A percentile compares a stretch with the other conserved stretches of the same genome.
Conservation (phyloP, 192 early-diverging fungal species). For the Thamnidium elegans region DNA sequence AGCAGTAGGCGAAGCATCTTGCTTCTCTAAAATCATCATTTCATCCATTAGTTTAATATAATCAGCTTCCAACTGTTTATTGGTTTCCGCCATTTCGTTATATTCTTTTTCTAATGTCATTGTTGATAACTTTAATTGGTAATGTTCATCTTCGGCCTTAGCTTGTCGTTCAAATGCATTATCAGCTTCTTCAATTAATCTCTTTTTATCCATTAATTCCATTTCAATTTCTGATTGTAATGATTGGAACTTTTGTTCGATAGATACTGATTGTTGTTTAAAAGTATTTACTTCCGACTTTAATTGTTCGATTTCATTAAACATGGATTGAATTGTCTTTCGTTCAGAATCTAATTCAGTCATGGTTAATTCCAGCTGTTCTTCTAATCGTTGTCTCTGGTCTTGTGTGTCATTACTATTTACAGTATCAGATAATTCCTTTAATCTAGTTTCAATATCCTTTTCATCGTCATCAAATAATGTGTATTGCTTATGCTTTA, state of each 20-base stretch:
- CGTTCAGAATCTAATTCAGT: constrained; percentile 14
- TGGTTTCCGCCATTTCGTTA: constrained; percentile 55
- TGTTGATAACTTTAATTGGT: constrained; percentile 19
- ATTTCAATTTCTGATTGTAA: constrained; percentile 19
- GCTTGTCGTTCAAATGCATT: constrained; percentile 21
- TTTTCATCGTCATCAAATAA: constrained; percentile 16
- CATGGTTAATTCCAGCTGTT: constrained; percentile 28
- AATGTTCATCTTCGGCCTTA: constrained; percentile 18
- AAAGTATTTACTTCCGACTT: background rate
- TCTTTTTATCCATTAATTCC: constrained; percentile 21
- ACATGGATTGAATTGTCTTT: background rate
- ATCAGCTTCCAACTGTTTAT: constrained; percentile 69
- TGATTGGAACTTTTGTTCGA: background rate
- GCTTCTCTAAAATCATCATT: constrained; percentile 60
- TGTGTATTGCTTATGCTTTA: constrained; percentile 6
- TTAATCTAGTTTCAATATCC: background rate
- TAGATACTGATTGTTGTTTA: background rate
- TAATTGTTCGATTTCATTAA: constrained; percentile 1
- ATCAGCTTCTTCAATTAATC: constrained; percentile 30
- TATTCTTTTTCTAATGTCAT: constrained; percentile 36
- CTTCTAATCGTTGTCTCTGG: constrained; percentile 25
- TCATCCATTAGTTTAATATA: constrained; percentile 73
- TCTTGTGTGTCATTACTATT: background rate
- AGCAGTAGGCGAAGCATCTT: too few relatives aligned
- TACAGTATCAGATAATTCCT: background rate